Evolutionary conservation across 176 grass and related monocot species (phyloP), one percentile per base, ranked within the genome.

Genomic region (Zizania latifolia): DNA sequence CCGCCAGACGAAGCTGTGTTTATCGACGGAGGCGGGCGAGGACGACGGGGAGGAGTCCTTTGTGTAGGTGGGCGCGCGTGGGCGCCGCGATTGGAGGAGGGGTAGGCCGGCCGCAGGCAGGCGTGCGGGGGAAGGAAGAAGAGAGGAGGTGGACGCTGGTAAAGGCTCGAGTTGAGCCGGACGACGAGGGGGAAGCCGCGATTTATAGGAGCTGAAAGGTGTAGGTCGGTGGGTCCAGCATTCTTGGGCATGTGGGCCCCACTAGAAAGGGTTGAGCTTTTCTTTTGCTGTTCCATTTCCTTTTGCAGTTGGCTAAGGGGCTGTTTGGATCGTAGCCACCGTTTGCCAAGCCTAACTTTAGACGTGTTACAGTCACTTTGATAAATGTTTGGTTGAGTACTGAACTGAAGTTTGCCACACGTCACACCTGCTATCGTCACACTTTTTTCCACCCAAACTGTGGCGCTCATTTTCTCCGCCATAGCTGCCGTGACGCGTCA

Each of bases 181-280:
- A 59, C 33, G 50, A 17, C 11, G 74, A 51, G 66, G 67, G n/a
- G 50, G 8, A 40, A 3, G 32, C 50, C 51, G 19, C 59, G 7
- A 87, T 87, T 83, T 87, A 87, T 87, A 87, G n/a, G n/a, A n/a
- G 24, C 16, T 28, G 27, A 31, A 24, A 4, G 29, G 21, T 35
- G 28, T 28, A 60, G 55, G 71, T 81, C 24, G 72, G 79, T 78
- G 79, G 79, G 85, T 78, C 85, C 79, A 66, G 58, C 85, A 78
- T 41, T 78, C 30, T 68, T 59, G 79, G 84, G 54, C 19, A n/a
- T 4, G 2, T 2, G 0, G 53, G 33, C 17, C 40, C 82, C 67
- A 41, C 56, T 6, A 4, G 14, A 44, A 32, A 23, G 36, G 55
- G 15, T 75, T 15, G 38, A 13, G 27, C 24, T 21, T 32, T 24